Evolutionary conservation across 2,329 filamentous ascomycete genomes (phyloP).

Genomic region (Chrysosphaeria jannelii): DNA sequence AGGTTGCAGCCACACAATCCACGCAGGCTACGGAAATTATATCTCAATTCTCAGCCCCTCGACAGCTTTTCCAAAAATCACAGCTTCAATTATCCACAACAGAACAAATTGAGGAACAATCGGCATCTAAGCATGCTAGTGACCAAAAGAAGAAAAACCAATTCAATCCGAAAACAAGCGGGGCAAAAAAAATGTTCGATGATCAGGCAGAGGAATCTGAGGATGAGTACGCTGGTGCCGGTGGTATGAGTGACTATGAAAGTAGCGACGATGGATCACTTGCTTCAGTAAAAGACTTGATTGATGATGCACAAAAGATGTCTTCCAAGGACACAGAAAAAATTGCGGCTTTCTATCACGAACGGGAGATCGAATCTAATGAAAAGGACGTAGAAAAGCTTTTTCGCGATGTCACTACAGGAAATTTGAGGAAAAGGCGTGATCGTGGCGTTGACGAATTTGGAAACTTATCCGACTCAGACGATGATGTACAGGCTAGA

Average conservation of each 20-base stretch:
- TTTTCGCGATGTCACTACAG: conserved; percentile 76
- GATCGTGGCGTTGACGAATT: conserved; percentile 49
- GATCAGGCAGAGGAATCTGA: conserved; percentile 94
- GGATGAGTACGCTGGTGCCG: conserved; percentile 86
- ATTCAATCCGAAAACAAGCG: conserved; percentile 57
- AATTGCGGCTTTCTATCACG: conserved; percentile 15
- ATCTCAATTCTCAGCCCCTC: no score
- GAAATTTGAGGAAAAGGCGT: conserved; percentile 54
- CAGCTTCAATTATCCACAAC: no score
- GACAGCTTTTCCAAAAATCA: conserved; percentile 10
- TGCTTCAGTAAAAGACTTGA: conserved; percentile 51
- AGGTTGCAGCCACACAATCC: no score
- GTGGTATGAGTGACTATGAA: conserved; percentile 69
- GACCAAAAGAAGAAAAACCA: conserved; percentile 11
- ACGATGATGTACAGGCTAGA: conserved; percentile 54
- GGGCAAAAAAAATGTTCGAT: conserved; percentile 62
- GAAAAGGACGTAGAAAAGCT: conserved; percentile 75
- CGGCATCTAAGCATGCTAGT: conserved; percentile 2
- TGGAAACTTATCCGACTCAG: conserved; percentile 68
- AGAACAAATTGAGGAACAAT: no score
- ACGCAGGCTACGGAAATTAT: no score
- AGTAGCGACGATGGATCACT: conserved; percentile 50
- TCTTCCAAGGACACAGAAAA: conserved; percentile 25
- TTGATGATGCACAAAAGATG: conserved; percentile 49
- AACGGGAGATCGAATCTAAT: conserved; percentile 50